Conservation (phyloP, 495 filamentous ascomycete species). For the Talaromyces stipitatus region DNA sequence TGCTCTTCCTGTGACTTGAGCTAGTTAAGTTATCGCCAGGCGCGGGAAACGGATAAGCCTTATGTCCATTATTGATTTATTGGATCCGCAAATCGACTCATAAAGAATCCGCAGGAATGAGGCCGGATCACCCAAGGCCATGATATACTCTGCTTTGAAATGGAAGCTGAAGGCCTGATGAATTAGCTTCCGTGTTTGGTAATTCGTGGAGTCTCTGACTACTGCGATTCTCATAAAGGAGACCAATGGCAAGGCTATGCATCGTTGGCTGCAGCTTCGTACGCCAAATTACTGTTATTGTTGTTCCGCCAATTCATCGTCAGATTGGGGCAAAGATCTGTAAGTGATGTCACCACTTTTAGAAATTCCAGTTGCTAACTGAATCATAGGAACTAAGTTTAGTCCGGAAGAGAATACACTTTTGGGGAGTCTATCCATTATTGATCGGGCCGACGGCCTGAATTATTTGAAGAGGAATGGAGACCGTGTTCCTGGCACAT, state of each 20-base stretch:
- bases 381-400: no score
- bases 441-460: slow-evolving; percentile 10
- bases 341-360: neutral
- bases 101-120: slow-evolving; percentile 20
- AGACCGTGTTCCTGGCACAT: slow-evolving; percentile 16
- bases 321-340: no score
- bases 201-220: slow-evolving; percentile 22
- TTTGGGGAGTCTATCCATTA: slow-evolving; percentile 11
- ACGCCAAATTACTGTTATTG: slow-evolving; percentile 11
- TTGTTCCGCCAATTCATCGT: slow-evolving; percentile 3
- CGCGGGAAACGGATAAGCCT: slow-evolving; percentile 5
- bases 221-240: slow-evolving; percentile 21
- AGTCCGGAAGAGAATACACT: neutral
- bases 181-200: slow-evolving; percentile 16
- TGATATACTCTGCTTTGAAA: slow-evolving; percentile 16
- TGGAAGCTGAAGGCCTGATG: slow-evolving; percentile 29
- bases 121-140: slow-evolving; percentile 15
- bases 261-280: slow-evolving; percentile 19
- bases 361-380: neutral
- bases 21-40: slow-evolving; percentile 4
- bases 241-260: slow-evolving; percentile 21
- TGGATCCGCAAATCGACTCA: slow-evolving; percentile 25
- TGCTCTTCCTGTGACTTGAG: slow-evolving; percentile 10
- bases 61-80: slow-evolving; percentile 25
- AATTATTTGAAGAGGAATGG: slow-evolving; percentile 14